phyloP scores from a whole-genome alignment of 805 yeast genomes.

The Lipomyces anomalus region DNA sequence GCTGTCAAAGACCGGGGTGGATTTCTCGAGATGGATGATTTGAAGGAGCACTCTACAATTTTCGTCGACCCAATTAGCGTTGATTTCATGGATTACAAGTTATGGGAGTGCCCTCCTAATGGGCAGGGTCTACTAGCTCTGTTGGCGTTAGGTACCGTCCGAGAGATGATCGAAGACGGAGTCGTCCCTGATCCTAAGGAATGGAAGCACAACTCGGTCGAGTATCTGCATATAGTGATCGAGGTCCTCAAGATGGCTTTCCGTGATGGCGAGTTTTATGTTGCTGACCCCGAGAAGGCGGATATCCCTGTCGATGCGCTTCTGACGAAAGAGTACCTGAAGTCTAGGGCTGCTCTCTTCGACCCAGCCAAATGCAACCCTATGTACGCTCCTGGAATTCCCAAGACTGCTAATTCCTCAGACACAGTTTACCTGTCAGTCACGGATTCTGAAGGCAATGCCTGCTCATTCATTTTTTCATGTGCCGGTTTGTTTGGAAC shows the following conservation, averaged over 20 bases:
- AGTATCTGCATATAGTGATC: constrained; percentile 61
- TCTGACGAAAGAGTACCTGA: constrained; percentile 46
- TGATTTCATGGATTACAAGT: constrained; percentile 46
- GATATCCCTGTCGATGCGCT: constrained; percentile 40
- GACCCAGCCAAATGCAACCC: constrained; percentile 37
- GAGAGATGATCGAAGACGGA: constrained; percentile 45
- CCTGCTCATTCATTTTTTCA: constrained; percentile 75
- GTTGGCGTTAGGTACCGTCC: constrained; percentile 60
- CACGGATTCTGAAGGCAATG: constrained; percentile 65
- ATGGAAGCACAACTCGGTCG: constrained; percentile 57
- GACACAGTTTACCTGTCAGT: constrained; percentile 70
- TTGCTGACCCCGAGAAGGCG: constrained; percentile 49
- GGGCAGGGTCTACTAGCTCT: constrained; percentile 77
- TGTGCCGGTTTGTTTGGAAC: constrained; percentile 66
- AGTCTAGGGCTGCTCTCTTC: constrained; percentile 46
- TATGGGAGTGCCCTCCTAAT: constrained; percentile 83
- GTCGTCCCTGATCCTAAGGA: constrained; percentile 38
- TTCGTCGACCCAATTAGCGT: constrained; percentile 59
- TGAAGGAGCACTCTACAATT: constrained; percentile 52
- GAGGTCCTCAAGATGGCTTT: constrained; percentile 70
- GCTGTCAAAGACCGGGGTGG: constrained; percentile 53
- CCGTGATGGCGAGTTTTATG: constrained; percentile 68
- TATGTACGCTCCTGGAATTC: constrained; percentile 44
- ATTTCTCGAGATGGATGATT: constrained; percentile 50
- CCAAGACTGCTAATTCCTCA: constrained; percentile 51